phyloP scores from a whole-genome alignment of 78 protist genomes.

The Trichosphaerium sp. region DNA sequence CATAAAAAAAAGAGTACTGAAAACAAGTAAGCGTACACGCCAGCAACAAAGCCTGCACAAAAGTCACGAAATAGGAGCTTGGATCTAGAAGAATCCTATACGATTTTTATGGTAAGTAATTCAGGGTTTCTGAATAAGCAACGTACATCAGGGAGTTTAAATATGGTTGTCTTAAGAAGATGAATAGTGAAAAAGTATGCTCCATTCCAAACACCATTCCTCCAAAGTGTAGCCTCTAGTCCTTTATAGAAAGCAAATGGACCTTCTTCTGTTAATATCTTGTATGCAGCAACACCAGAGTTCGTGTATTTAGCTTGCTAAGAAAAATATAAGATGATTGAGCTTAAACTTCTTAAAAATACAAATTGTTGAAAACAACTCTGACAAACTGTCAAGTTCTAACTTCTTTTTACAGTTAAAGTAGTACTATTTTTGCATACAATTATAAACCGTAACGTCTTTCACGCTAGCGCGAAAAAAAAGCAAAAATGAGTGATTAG shows the following conservation, averaged over 20 bases:
- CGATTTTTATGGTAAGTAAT: background rate
- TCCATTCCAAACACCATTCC: conserved; percentile 69
- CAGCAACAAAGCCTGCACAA: conserved; percentile 68
- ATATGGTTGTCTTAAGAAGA: conserved; percentile 17
- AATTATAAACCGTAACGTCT: too few species aligned
- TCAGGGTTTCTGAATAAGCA: background rate
- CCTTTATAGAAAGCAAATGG: conserved; percentile 12
- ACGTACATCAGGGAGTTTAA: conserved; percentile 16
- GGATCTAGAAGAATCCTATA: background rate
- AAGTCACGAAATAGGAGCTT: conserved; percentile 17
- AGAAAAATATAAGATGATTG: background rate
- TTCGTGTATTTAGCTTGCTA: background rate
- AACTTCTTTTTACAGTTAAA: too few species aligned
- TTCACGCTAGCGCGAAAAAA: too few species aligned
- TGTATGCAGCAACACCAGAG: conserved; percentile 33
- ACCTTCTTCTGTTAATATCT: conserved; percentile 28
- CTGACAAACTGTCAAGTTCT: too few species aligned
- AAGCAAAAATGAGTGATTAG: too few species aligned
- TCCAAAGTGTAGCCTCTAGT: conserved; percentile 55
- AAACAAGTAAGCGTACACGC: too few species aligned
- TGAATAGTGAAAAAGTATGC: conserved; percentile 64
- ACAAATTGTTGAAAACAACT: too few species aligned
- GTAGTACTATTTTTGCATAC: too few species aligned
- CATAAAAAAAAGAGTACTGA: too few species aligned
- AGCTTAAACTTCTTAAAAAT: too few species aligned